Evolutionary conservation across 2,329 filamentous ascomycete species (phyloP), one percentile per base, ranked within the genome.

Genomic region (Emmonsiellopsis sp.): DNA sequence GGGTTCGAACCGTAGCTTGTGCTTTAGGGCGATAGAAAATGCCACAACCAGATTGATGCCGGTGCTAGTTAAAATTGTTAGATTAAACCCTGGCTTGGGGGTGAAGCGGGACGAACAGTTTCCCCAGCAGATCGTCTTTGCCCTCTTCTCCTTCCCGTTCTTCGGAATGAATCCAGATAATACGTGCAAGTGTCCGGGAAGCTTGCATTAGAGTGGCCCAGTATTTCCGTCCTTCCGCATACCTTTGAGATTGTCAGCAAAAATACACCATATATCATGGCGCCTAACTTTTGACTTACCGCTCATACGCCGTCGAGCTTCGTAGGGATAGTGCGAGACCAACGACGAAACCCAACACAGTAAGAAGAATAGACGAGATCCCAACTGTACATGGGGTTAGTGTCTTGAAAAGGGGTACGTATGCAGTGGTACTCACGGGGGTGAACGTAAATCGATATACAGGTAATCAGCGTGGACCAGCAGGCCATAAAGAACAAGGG

Each of bases 1-100:
- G 1, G 89, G 88, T 66, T 94, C 88, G 67, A 92, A 92, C 34
- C 89, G 86, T 34, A 94, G 79, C 62, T 83, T 85, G 71, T 93
- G 89, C 73, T 92, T 92, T 55, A 94, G 76, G 1, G 89, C 73
- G 15, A 87, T 76, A n/a, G 87, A 79, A 62, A 87, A 93, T 2
- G 87, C 86, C 31, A 89, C 79, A 58, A 93, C 77, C 6, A 93
- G 76, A 66, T 93, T 92, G 68, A 93, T 80, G 6, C 83, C 83
- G 13, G 83, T 83, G 35, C 75, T 77, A 50, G 26, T 35, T 35
- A 47, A 50, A 13, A 11, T 6, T 15, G 37, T 34, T 38, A 54
- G 20, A 16, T 9, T 38, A 32, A 15, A 15, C n/a, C 42, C 44
- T 38, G 34, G 15, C 13, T 48, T 26, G 30, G 15, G 13, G 35